Percentiles rank a stretch among this genome's conserved stretches.
Conservation (phyloP, 2,329 filamentous ascomycete genomes). For the Tolypocladium paradoxum region DNA sequence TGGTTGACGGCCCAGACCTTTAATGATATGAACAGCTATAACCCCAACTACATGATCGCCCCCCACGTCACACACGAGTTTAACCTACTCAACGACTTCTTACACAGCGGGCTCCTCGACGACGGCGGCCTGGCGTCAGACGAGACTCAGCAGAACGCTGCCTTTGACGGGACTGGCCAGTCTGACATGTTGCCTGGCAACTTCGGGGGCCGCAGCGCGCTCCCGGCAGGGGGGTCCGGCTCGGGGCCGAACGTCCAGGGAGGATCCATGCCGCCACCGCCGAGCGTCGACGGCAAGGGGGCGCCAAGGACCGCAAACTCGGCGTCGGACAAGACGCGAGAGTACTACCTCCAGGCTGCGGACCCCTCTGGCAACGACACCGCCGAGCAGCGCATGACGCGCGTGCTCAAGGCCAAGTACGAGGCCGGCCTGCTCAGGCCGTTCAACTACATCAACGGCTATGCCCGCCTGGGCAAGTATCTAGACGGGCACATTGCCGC, state of each 20-base stretch:
- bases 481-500: slow-evolving; percentile 82
- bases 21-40: slow-evolving; percentile 89
- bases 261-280: slow-evolving; percentile 35
- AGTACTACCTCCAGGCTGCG: slow-evolving; percentile 95
- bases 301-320: slow-evolving; percentile 50
- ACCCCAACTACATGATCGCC: slow-evolving; percentile 86
- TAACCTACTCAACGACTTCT: slow-evolving; percentile 90
- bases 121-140: slow-evolving; percentile 63
- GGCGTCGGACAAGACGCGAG: slow-evolving; percentile 67
- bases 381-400: slow-evolving; percentile 90
- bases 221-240: slow-evolving; percentile 9
- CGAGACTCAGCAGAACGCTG: slow-evolving; percentile 40
- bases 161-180: slow-evolving; percentile 29
- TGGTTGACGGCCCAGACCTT: slow-evolving; percentile 74
- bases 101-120: slow-evolving; percentile 84
- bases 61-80: slow-evolving; percentile 95
- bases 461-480: slow-evolving; percentile 78
- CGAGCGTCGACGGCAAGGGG: slow-evolving; percentile 35
- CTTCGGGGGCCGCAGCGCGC: slow-evolving; percentile 31
- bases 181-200: slow-evolving; percentile 35
- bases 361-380: slow-evolving; percentile 79
- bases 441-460: slow-evolving; percentile 98
- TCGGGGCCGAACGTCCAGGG: slow-evolving; percentile 12
- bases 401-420: slow-evolving; percentile 88
- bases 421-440: slow-evolving; percentile 89